Base-by-base conservation (phyloP, 345 rosid genomes). In the Carallia brachiata region DNA sequence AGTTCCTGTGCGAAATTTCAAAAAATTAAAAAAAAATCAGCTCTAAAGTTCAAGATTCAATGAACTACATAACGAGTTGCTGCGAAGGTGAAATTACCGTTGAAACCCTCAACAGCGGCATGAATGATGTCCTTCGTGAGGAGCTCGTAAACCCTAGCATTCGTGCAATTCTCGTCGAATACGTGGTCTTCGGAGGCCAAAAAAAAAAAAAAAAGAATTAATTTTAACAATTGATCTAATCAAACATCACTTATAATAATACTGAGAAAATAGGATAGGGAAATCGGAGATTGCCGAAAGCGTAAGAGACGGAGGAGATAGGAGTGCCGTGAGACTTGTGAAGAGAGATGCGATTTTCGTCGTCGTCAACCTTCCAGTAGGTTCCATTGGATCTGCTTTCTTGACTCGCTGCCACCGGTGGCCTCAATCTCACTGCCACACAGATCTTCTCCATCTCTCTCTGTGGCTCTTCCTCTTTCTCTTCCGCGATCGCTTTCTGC, bases 341-440 rank as follows among this genome's bases (percentile, higher is more conserved):
- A 76, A 94, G 94, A 77, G 97, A 87, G 84, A 95, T 80, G 17
- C 88, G 91, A 63, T 87, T 87, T 54, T 95, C 96, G 50, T 12
- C 50, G 50, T 44, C 50, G 70, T 85, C 89, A 19, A 85, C 63
- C 66, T 67, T 87, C 91, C 91, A 89, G 86, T 55, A 75, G 69
- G 70, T 68, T 63, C 84, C 91, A 30, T 27, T 60, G 44, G 53
- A 39, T 56, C 31, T 30, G 77, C 54, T 23, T n/a, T 74, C 83
- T 40, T 76, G 78, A 52, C 89, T 79, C 12, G 7, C 36, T 47
- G 66, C 4, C 10, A 77, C 70, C 17, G 81, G 68, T 0, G 95
- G 98, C 18, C 98, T 81, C 69, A 90, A 83, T 52, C 96, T 81
- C 73, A 94, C 96, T 12, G 97, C 97, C 2, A 95, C 97, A 69